These are phyloP conservation scores for Sphaerostilbella broomeana DNA, from an alignment of 2,329 filamentous ascomycete genomes.

Conservation along the genomic window DNA sequence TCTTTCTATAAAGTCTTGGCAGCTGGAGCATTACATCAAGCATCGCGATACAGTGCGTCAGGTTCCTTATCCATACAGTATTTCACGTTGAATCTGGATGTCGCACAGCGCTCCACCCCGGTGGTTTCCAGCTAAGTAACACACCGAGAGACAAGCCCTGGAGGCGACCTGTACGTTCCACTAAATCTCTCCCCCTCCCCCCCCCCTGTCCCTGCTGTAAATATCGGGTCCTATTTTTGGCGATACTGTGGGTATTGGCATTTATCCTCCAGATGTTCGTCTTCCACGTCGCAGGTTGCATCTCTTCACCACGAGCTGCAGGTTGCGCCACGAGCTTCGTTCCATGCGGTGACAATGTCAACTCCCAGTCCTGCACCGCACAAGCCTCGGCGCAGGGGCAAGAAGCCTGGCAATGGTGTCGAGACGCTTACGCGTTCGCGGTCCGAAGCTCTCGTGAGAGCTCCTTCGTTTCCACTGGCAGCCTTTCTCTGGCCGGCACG, in stretches of 20 bases:
- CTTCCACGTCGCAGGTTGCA: too few relatives aligned
- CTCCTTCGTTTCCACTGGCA: slow-evolving; percentile 80
- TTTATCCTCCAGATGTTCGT: too few relatives aligned
- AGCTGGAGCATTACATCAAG: slow-evolving; percentile 6
- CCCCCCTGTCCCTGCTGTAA: too few relatives aligned
- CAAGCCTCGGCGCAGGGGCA: slow-evolving; percentile 53
- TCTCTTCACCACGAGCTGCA: slow-evolving; percentile 7
- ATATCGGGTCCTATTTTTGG: too few relatives aligned
- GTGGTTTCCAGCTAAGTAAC: slow-evolving; percentile 15
- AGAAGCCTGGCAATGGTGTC: slow-evolving; percentile 39
- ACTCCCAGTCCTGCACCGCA: slow-evolving; percentile 51
- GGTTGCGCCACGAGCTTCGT: slow-evolving; percentile 10
- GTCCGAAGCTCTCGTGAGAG: slow-evolving; percentile 41
- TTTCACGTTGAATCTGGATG: too few relatives aligned
- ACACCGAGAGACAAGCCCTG: slow-evolving; percentile 2
- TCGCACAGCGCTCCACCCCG: too few relatives aligned
- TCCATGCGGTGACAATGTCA: slow-evolving; percentile 26
- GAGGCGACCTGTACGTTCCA: too few relatives aligned
- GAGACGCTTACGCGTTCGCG: slow-evolving; percentile 27
- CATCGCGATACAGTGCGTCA: slow-evolving; percentile 21
- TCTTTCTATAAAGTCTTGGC: slow-evolving; percentile 4
- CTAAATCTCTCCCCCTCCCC: too few relatives aligned
- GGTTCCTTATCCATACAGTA: too few relatives aligned
- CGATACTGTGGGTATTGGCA: too few relatives aligned
- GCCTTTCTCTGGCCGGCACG: slow-evolving; percentile 93